Conservation (phyloP, 2,329 filamentous ascomycete species). For the Beauveria sp. region DNA sequence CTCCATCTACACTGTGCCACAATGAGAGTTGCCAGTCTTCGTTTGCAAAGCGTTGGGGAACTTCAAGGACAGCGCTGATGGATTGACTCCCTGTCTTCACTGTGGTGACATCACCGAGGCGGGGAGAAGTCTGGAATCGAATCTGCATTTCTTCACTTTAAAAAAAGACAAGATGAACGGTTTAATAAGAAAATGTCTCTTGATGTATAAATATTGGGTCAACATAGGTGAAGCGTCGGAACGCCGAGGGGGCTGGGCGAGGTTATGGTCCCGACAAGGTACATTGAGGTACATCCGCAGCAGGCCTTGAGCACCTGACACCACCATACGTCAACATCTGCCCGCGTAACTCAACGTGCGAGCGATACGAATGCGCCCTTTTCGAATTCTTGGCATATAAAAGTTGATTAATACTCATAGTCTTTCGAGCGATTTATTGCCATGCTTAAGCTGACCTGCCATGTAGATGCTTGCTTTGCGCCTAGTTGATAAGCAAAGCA, state of each 20-base stretch:
- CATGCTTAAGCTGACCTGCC: not conserved
- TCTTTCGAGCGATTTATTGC: not conserved
- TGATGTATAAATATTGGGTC: not conserved
- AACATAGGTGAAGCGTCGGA: not conserved
- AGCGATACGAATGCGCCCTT: not conserved
- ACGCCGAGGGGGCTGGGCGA: not conserved
- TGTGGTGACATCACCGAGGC: slow-evolving; percentile 67
- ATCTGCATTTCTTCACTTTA: slow-evolving; percentile 25
- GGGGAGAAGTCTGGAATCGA: slow-evolving; percentile 51
- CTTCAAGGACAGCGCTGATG: slow-evolving; percentile 65
- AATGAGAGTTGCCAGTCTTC: slow-evolving; percentile 64
- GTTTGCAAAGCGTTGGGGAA: slow-evolving; percentile 44
- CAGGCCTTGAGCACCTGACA: not conserved
- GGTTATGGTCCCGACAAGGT: not conserved
- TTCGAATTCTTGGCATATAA: not conserved
- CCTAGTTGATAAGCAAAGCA: slow-evolving; percentile 7
- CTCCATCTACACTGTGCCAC: slow-evolving; percentile 59
- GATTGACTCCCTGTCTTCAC: slow-evolving; percentile 39
- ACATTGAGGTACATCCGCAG: not conserved
- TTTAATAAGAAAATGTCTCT: not conserved
- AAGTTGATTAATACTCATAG: not conserved
- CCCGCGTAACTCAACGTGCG: not conserved
- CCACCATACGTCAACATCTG: not conserved
- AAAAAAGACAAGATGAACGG: not conserved
- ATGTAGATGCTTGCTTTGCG: not conserved